Percentiles rank a stretch among this genome's conserved stretches.
Conservation (phyloP, 2,329 filamentous ascomycete genomes). For the Fusarium papillatum region DNA sequence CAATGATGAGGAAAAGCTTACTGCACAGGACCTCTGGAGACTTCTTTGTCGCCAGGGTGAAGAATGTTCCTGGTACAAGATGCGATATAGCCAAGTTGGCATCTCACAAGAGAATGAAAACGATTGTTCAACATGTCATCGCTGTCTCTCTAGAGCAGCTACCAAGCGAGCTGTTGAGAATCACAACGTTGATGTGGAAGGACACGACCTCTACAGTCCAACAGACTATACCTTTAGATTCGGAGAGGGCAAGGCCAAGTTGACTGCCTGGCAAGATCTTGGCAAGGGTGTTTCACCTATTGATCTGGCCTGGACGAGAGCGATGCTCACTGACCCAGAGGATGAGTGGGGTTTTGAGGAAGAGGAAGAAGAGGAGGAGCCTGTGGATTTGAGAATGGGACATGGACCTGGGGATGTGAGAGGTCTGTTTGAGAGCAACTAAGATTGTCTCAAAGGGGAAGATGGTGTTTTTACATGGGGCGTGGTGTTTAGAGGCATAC, state of each 20-base stretch:
- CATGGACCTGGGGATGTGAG: not conserved
- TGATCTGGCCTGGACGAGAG: not conserved
- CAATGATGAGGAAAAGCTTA: not conserved
- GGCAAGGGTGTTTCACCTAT: not conserved
- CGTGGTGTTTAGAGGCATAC: not conserved
- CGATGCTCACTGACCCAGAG: not conserved
- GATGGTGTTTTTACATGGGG: too few relatives aligned
- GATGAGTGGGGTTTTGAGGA: not conserved
- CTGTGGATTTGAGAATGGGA: not conserved
- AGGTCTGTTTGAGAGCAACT: not conserved
- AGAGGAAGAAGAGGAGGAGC: not conserved
- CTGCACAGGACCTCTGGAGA: not conserved
- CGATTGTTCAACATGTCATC: not conserved
- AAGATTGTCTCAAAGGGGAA: not conserved
- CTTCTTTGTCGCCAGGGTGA: not conserved
- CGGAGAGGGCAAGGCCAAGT: not conserved
- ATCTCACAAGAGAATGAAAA: not conserved
- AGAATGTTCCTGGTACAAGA: not conserved
- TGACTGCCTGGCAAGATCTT: not conserved
- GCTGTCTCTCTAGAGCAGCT: not conserved
- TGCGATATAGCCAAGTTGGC: not conserved
- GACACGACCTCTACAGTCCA: not conserved
- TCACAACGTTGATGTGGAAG: not conserved
- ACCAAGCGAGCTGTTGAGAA: not conserved
- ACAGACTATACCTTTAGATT: not conserved